A percentile compares a stretch with the other conserved stretches of the same genome.
Evolutionary conservation across 164 flowering plant species (phyloP).

Genomic region (Taxillus chinensis): DNA sequence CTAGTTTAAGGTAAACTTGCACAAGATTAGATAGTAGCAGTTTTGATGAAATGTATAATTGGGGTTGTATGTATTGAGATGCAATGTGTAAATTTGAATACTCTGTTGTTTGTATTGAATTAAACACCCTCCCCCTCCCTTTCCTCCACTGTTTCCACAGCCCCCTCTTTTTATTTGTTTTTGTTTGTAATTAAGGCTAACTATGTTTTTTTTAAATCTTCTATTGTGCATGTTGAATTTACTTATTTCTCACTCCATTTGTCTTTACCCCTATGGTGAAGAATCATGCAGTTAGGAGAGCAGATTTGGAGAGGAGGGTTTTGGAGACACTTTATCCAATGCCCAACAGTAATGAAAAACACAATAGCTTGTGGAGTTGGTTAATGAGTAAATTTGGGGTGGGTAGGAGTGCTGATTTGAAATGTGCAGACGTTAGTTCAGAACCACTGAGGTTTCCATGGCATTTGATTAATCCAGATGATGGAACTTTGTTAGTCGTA

Average conservation of each 20-base stretch:
- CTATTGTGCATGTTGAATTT: not conserved
- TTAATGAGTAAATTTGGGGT: slow-evolving; percentile 51
- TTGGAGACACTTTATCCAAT: slow-evolving; percentile 65
- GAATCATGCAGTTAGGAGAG: slow-evolving; percentile 94
- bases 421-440: slow-evolving; percentile 28
- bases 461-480: slow-evolving; percentile 58
- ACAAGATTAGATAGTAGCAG: no score
- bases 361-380: slow-evolving; percentile 57
- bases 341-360: slow-evolving; percentile 20
- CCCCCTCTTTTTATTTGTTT: no score
- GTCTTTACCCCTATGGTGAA: slow-evolving; percentile 18
- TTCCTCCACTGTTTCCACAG: no score
- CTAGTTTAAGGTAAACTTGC: no score
- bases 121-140: no score
- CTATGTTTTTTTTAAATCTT: not conserved
- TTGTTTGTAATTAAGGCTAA: no score
- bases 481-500: slow-evolving; percentile 34
- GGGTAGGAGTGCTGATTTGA: slow-evolving; percentile 20
- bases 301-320: slow-evolving; percentile 61
- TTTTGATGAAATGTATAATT: no score
- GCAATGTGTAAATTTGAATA: no score
- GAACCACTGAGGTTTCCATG: slow-evolving; percentile 57
- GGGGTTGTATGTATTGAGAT: no score
- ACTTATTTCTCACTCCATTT: not conserved
- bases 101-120: no score